These are phyloP conservation scores for Heterobasidion parviporum DNA, from an alignment of 1,284 basidiomycete species.

Conservation along the genomic window DNA sequence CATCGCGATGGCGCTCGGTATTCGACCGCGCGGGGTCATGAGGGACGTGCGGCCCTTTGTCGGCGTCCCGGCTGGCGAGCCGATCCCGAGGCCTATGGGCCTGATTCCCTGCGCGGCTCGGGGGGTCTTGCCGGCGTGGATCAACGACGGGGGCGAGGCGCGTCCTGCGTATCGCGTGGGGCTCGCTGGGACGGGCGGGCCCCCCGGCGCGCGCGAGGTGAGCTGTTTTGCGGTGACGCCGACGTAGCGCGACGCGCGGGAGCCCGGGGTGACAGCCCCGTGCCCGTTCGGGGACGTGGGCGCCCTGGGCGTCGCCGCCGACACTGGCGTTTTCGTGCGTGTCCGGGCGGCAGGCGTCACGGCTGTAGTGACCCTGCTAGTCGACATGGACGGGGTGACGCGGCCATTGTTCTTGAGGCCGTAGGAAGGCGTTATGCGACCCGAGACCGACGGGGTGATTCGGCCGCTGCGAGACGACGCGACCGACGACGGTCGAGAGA, in stretches of 20 bases:
- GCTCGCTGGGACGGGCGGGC: slow-evolving; percentile 19
- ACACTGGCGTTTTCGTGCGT: slow-evolving; percentile 6
- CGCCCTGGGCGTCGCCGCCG: not conserved
- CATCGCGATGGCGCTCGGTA: slow-evolving; percentile 72
- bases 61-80: slow-evolving; percentile 32
- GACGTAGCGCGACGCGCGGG: slow-evolving; percentile 46
- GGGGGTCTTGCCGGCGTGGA: slow-evolving; percentile 44
- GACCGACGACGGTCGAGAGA: slow-evolving; percentile 69
- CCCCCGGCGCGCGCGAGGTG: slow-evolving; percentile 28
- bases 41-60: slow-evolving; percentile 39
- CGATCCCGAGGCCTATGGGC: slow-evolving; percentile 26
- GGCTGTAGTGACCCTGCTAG: slow-evolving; percentile 19
- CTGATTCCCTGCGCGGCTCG: slow-evolving; percentile 37
- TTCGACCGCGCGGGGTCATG: slow-evolving; percentile 49
- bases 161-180: slow-evolving; percentile 25
- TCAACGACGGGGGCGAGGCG: slow-evolving; percentile 19
- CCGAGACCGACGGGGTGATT: slow-evolving; percentile 37
- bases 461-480: slow-evolving; percentile 65
- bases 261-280: slow-evolving; percentile 40
- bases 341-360: slow-evolving; percentile 26
- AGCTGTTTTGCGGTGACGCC: slow-evolving; percentile 80
- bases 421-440: slow-evolving; percentile 36
- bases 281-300: not conserved
- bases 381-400: slow-evolving; percentile 15
- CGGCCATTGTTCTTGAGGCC: slow-evolving; percentile 17